Base-by-base conservation (phyloP, 2,329 filamentous ascomycete species). In the Alternaria solani region DNA sequence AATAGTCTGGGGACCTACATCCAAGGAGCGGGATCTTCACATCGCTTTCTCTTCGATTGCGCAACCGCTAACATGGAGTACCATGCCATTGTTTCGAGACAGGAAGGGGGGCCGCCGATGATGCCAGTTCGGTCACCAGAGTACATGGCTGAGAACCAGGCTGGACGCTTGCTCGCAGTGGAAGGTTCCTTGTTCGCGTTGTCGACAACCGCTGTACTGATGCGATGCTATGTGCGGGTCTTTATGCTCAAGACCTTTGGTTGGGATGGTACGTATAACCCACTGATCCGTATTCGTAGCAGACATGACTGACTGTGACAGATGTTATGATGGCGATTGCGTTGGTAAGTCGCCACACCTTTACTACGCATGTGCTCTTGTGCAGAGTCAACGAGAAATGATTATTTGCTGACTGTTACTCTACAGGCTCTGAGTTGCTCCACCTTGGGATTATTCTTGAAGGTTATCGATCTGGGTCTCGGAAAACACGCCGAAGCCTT, bases 401-500 rank as follows among this genome's bases (percentile, higher is more conserved):
- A 16, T 11, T 7, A 2, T 1, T 34, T 34, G 26, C 53, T 51
- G 39, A 60, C 5, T 12, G 3, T 34, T 2, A 8, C 25, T 18
- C 7, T 23, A 8, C 20, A 70, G 69, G 43, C 51, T 30, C 34
- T 71, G 9, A 66, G 62, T 28, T 59, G 46, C 53, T 59, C 62
- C 5, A 68, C 63, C n/a, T 32, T 68, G 14, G 61, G 51, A 26
- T 25, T 71, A 5, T 72, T 72, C 48, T 42, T 72, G 8, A 61
- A 62, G 34, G 23, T 66, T 38, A 55, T 62, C 1, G 64, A 77
- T 3, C 70, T 82, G 57, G 84, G 83, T 2, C 68, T 86, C 7
- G 85, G 85, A 6, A 76, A 70, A 43, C 84, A 85, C 57, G 71
- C 72, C 2, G 69, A 78, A 82, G 66, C 64, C 36, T 66, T 70